These are phyloP conservation scores for Rhodosorus marinus DNA, from an alignment of 23 red algal genomes.

Conservation along the genomic window DNA sequence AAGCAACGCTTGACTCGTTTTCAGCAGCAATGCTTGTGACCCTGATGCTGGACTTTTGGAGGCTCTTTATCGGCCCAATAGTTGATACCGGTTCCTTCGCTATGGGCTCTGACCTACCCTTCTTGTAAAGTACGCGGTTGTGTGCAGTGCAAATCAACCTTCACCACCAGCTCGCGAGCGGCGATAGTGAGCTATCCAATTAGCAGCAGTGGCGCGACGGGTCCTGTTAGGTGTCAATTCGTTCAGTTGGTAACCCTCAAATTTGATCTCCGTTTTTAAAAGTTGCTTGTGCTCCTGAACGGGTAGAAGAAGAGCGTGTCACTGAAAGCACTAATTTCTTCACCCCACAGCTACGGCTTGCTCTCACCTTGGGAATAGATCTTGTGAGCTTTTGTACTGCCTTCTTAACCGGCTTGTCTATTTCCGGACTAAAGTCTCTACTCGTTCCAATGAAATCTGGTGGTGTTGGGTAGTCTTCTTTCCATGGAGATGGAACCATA, in stretches of 20 bases:
- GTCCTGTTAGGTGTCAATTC: slow-evolving; percentile 58
- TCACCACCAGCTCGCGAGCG: too few species aligned
- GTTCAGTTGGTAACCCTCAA: slow-evolving; percentile 19
- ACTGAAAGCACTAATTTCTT: too few species aligned
- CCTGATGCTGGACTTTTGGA: slow-evolving; percentile 81
- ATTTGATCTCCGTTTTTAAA: slow-evolving; percentile 22
- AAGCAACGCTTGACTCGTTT: slow-evolving; percentile 26
- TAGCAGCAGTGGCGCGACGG: slow-evolving; percentile 30
- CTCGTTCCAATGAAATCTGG: slow-evolving; percentile 57
- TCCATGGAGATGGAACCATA: slow-evolving; percentile 5
- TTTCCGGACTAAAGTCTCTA: slow-evolving; percentile 3
- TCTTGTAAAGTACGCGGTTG: too few species aligned
- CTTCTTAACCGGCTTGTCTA: slow-evolving; percentile 31
- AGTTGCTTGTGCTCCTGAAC: slow-evolving; percentile 28
- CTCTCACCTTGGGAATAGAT: slow-evolving; percentile 14
- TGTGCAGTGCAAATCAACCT: too few species aligned
- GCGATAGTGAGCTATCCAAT: slow-evolving; percentile 58
- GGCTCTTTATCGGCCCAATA: slow-evolving; percentile 49
- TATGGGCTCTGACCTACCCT: too few species aligned
- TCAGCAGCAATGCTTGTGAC: slow-evolving; percentile 74
- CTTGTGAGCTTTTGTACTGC: slow-evolving; percentile 28
- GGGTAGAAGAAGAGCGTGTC: too few species aligned
- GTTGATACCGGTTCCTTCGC: too few species aligned
- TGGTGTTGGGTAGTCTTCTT: slow-evolving; percentile 1
- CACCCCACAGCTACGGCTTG: too few species aligned